Percentiles rank a stretch among this genome's conserved stretches.
phyloP scores from a whole-genome alignment of 2,329 filamentous ascomycete species.

The Aspergillus proliferans region DNA sequence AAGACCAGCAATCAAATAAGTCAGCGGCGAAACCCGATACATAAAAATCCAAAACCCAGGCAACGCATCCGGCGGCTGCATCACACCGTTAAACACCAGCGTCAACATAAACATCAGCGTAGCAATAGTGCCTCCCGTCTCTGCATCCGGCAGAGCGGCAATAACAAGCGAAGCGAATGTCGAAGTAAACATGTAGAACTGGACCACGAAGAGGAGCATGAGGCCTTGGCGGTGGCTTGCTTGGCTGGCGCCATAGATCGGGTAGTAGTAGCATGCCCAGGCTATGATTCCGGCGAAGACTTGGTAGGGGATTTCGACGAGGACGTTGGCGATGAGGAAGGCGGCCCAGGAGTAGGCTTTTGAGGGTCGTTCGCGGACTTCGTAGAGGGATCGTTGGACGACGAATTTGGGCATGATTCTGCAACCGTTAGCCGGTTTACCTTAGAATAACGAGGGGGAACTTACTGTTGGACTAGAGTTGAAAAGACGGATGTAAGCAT shows the following conservation, averaged over 20 bases:
- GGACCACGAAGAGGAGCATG: constrained; percentile 69
- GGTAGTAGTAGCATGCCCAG: constrained; percentile 80
- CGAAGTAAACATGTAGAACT: constrained; percentile 72
- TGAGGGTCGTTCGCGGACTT: constrained; percentile 75
- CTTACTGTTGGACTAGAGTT: constrained; percentile 47
- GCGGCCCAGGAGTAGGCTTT: constrained; percentile 82
- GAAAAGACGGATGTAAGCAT: constrained; percentile 59
- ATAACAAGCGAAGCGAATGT: constrained; percentile 78
- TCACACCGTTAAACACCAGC: constrained; percentile 67
- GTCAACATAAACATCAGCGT: constrained; percentile 68
- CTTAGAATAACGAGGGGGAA: constrained; percentile 37
- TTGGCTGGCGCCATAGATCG: constrained; percentile 56
- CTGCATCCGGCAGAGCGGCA: constrained; percentile 66
- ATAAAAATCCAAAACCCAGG: constrained; percentile 79
- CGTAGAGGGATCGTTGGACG: constrained; percentile 72
- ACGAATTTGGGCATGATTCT: constrained; percentile 73
- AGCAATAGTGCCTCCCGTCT: constrained; percentile 69
- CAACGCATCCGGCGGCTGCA: constrained; percentile 57
- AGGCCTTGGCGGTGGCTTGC: constrained; percentile 65
- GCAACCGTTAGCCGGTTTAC: not conserved
- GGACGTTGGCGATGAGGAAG: constrained; percentile 75
- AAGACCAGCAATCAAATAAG: constrained; percentile 71
- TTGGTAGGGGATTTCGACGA: constrained; percentile 84
- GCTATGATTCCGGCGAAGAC: constrained; percentile 66
- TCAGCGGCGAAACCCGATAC: constrained; percentile 77